A percentile compares a stretch with the other conserved stretches of the same genome.
These are phyloP conservation scores for Colletotrichum brevisporum DNA, from an alignment of 2,329 filamentous ascomycete genomes.

Conservation along the genomic window DNA sequence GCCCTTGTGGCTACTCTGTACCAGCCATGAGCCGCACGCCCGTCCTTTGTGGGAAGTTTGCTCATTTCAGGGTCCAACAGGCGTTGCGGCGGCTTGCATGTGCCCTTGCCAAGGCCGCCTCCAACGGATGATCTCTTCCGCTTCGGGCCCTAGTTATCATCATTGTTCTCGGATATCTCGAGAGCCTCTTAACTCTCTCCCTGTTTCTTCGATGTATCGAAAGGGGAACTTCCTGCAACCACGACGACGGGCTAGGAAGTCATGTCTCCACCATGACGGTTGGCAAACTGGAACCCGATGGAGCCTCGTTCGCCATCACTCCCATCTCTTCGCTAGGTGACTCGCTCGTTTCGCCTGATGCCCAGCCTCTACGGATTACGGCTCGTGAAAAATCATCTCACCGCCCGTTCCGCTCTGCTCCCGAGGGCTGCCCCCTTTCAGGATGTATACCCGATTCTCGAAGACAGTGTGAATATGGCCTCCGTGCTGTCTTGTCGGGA, in stretches of 20 bases:
- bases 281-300: constrained; percentile 25
- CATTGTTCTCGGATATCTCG: constrained; percentile 27
- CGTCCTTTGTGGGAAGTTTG: constrained; percentile 9
- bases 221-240: constrained; percentile 27
- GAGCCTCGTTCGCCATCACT: constrained; percentile 10
- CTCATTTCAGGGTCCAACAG: constrained; percentile 38
- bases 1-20: too few relatives aligned
- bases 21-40: constrained; percentile 8
- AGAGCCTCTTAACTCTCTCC: constrained; percentile 9
- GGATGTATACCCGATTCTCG: background rate
- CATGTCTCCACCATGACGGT: constrained; percentile 35
- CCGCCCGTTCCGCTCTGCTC: constrained; percentile 14
- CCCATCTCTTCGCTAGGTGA: constrained; percentile 16
- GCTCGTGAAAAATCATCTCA: constrained; percentile 4
- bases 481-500: constrained; percentile 17
- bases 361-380: background rate
- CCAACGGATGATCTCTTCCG: constrained; percentile 36
- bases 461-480: constrained; percentile 10
- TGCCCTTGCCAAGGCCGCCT: constrained; percentile 33
- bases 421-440: constrained; percentile 3
- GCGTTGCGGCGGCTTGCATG: constrained; percentile 38
- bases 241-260: constrained; percentile 23
- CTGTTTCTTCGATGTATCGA: background rate
- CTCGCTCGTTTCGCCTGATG: constrained; percentile 19
- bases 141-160: constrained; percentile 29